Evolutionary conservation across 2,329 filamentous ascomycete genomes (phyloP), one percentile per base, ranked within the genome.

Genomic region (Cercospora zeina): DNA sequence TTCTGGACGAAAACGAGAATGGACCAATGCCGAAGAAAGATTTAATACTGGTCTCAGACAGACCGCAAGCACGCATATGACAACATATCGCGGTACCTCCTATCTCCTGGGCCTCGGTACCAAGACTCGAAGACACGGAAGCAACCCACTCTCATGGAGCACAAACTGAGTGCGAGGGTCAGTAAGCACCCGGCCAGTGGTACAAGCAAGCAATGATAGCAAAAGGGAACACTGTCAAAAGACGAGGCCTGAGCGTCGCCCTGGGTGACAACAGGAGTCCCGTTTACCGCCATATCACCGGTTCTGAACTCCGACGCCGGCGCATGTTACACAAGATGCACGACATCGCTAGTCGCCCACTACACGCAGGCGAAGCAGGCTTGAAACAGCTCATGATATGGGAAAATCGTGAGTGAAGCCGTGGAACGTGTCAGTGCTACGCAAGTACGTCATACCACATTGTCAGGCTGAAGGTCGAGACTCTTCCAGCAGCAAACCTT

Each of bases 61-160:
- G 21, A 49, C 42, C 42, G 42, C 42, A 49, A 49, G 21, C 24
- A 49, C 21, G 42, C 42, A n/a, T 24, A 2, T n/a, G 42, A 49
- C 21, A 27, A 27, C 21, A 27, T 49, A 13, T 49, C n/a, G 21
- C 42, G n/a, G 9, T 19, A 49, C 24, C 24, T 27, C 24, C 6
- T 27, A n/a, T n/a, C n/a, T n/a, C n/a, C n/a, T n/a, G n/a, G 42
- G 42, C 42, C 42, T 49, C 42, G 42, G 42, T 27, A 27, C 42
- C 42, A 49, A 49, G n/a, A 8, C 13, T 49, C 21, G 21, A 49
- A 49, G 42, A 27, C n/a, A 11, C 42, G 19, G 42, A 47, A 49
- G 21, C 24, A 49, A 9, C 42, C 21, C 21, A 14, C 2, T 30
- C 11, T 7, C 10, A 30, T 10, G 11, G 21, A 49, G 42, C 42